These are phyloP conservation scores for Yamadazyma atlantica DNA, from an alignment of 1,139 yeast species.

Conservation along the genomic window DNA sequence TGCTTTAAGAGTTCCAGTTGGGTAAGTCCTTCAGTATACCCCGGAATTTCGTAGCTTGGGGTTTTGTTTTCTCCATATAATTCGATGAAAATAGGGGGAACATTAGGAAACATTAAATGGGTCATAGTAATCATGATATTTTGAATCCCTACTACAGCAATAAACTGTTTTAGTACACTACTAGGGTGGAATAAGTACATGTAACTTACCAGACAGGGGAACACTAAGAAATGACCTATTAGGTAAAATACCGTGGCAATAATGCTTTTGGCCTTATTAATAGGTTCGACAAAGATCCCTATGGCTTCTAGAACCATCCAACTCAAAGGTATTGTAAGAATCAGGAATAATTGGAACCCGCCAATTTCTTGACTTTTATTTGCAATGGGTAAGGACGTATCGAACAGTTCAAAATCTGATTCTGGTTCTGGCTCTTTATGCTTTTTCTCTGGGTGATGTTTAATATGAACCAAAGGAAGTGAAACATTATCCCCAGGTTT, in stretches of 20 bases:
- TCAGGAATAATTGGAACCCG: conserved; percentile 17
- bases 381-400: too few relatives aligned
- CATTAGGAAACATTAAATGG: conserved; percentile 61
- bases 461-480: too few relatives aligned
- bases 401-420: background rate
- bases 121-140: conserved; percentile 60
- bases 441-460: background rate
- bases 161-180: conserved; percentile 54
- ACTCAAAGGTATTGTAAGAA: conserved; percentile 26
- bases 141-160: conserved; percentile 55
- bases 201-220: conserved; percentile 62
- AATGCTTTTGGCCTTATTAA: conserved; percentile 42
- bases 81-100: conserved; percentile 73
- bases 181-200: conserved; percentile 67
- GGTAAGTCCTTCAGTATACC: conserved; percentile 69
- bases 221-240: conserved; percentile 57
- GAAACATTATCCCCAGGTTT: too few relatives aligned
- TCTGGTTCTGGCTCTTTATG: too few relatives aligned
- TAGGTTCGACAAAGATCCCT: conserved; percentile 33
- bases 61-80: conserved; percentile 52
- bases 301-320: conserved; percentile 45
- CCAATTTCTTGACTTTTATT: background rate
- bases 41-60: conserved; percentile 60
- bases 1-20: conserved; percentile 65
- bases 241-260: conserved; percentile 64